phyloP scores from a whole-genome alignment of 2,329 filamentous ascomycete species.

The Fusarium burgessii region DNA sequence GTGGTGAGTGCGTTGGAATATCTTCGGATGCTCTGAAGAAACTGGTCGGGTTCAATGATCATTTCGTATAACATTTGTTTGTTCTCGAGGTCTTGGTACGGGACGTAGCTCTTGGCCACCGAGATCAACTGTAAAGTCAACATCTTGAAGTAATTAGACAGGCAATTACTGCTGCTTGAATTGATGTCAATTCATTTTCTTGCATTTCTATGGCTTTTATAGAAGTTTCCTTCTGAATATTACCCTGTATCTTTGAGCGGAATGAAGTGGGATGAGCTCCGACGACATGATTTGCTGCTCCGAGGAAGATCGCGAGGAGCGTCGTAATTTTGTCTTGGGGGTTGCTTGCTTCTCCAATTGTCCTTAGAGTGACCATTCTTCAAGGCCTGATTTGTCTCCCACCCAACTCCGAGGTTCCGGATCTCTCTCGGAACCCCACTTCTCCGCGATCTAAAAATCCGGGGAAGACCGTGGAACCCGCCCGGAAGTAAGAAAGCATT shows the following conservation, averaged over 20 bases:
- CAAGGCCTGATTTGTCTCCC: slow-evolving; percentile 3
- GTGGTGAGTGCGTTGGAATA: slow-evolving; percentile 12
- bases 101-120: slow-evolving; percentile 4
- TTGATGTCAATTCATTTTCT: accelerated
- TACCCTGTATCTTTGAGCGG: not conserved
- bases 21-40: not conserved
- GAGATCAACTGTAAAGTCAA: not conserved
- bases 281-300: not conserved
- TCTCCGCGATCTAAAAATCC: not conserved
- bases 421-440: not conserved
- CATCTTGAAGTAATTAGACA: not conserved
- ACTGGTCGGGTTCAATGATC: not conserved
- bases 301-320: no score
- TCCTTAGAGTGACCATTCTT: not conserved
- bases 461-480: no score
- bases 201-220: not conserved
- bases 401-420: slow-evolving; percentile 2
- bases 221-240: not conserved
- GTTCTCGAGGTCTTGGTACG: slow-evolving; percentile 7
- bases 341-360: not conserved
- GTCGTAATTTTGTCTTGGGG: no score
- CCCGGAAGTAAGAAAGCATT: no score
- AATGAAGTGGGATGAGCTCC: not conserved
- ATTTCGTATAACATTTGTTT: slow-evolving; percentile 12
- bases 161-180: no score